Conservation (phyloP, 306 rosid genomes). For the Casuarina glauca region DNA sequence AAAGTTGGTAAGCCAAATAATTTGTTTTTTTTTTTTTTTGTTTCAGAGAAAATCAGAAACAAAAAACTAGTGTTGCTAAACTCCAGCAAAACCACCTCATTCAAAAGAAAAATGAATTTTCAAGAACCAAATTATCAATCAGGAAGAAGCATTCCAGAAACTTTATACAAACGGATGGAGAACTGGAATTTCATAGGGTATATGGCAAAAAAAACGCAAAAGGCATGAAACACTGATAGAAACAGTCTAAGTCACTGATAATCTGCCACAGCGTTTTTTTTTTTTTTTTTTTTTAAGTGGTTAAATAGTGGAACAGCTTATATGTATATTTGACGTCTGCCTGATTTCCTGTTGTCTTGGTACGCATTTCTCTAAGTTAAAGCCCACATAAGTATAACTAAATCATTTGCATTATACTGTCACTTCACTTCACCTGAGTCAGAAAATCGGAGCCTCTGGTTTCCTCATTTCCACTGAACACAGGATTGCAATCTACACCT, state of each 20-base stretch:
- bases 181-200: no score
- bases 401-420: not conserved
- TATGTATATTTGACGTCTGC: not conserved
- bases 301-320: not conserved
- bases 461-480: constrained; percentile 49
- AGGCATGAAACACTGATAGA: not conserved
- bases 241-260: not conserved
- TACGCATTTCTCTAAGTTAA: constrained; percentile 9
- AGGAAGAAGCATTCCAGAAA: not conserved
- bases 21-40: not conserved
- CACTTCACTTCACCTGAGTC: constrained; percentile 63
- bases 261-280: not conserved
- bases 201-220: no score
- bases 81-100: not conserved
- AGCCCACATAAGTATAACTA: constrained; percentile 17
- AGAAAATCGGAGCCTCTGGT: constrained; percentile 75
- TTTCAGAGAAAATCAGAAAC: not conserved
- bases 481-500: constrained; percentile 32
- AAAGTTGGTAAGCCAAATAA: not conserved
- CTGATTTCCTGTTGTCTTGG: not conserved
- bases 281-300: not conserved
- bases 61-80: not conserved
- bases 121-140: not conserved
- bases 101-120: not conserved
- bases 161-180: not conserved